These are phyloP conservation scores for Sarocladiaceae sp. DNA, from an alignment of 2,329 filamentous ascomycete species.

Conservation along the genomic window DNA sequence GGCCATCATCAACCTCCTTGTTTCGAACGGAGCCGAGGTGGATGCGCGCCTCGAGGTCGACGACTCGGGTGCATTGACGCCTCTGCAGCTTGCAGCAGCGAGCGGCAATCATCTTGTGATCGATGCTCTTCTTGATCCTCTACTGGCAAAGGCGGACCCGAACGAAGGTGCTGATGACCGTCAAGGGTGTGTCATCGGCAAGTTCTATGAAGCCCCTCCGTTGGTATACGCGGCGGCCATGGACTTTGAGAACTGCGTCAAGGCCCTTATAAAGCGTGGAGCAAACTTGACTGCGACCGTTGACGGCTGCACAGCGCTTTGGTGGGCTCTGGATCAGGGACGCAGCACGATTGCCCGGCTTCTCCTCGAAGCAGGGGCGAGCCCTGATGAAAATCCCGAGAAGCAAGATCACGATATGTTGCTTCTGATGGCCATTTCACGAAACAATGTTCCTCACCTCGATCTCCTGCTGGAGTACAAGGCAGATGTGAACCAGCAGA, in stretches of 20 bases:
- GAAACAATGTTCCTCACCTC: constrained; percentile 2
- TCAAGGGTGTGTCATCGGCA: not conserved
- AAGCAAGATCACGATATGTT: not conserved
- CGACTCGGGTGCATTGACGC: constrained; percentile 13
- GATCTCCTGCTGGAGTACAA: constrained; percentile 17
- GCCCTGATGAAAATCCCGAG: constrained; percentile 18
- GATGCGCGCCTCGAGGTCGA: not conserved
- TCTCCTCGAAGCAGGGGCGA: constrained; percentile 23
- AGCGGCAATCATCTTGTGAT: constrained; percentile 1
- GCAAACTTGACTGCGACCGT: constrained; percentile 26
- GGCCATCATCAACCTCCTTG: not conserved
- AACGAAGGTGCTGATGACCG: too few species aligned
- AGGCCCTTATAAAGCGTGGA: constrained; percentile 20
- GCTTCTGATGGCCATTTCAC: not conserved
- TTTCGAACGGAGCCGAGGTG: not conserved
- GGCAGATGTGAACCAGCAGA: constrained; percentile 26
- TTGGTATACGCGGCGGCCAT: constrained; percentile 28
- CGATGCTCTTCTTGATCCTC: constrained; percentile 2
- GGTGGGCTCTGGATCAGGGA: constrained; percentile 23
- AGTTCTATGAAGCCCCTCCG: not conserved
- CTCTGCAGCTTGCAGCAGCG: not conserved
- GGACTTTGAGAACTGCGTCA: constrained; percentile 20
- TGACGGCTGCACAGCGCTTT: constrained; percentile 32
- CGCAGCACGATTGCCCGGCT: constrained; percentile 16
- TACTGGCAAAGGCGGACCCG: too few species aligned